Conservation (phyloP, 768 basidiomycete genomes). For the Lanmaoa rubissima region DNA sequence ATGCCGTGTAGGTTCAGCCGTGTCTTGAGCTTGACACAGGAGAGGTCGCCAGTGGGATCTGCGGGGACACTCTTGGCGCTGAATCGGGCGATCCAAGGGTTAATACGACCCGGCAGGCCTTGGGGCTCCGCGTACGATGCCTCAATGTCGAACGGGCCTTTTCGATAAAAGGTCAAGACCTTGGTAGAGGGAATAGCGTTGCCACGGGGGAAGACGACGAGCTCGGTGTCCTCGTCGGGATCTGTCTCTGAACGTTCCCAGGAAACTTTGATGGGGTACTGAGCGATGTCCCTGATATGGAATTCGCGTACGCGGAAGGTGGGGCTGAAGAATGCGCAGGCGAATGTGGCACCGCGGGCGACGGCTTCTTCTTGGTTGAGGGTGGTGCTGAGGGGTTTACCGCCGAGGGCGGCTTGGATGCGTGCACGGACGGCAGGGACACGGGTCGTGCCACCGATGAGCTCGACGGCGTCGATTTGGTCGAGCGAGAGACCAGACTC, state of each 20-base stretch:
- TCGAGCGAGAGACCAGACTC: slow-evolving; percentile 81
- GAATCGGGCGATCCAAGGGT: slow-evolving; percentile 83
- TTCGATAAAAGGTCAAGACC: slow-evolving; percentile 92
- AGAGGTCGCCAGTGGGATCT: slow-evolving; percentile 66
- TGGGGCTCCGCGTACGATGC: slow-evolving; percentile 76
- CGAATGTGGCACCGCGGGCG: slow-evolving; percentile 94
- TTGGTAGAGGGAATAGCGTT: slow-evolving; percentile 92
- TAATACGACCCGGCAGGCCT: slow-evolving; percentile 71
- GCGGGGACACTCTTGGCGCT: slow-evolving; percentile 78
- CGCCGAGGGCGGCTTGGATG: slow-evolving; percentile 80
- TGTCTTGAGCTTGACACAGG: slow-evolving; percentile 88
- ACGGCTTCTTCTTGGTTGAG: slow-evolving; percentile 98
- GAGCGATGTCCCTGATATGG: slow-evolving; percentile 78
- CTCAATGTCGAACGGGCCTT: slow-evolving; percentile 84
- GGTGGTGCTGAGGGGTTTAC: slow-evolving; percentile 84
- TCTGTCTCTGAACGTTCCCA: slow-evolving; percentile 79
- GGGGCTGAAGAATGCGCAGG: slow-evolving; percentile 95
- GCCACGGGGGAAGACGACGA: slow-evolving; percentile 84
- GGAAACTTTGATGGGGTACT: slow-evolving; percentile 86
- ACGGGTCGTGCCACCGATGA: slow-evolving; percentile 92
- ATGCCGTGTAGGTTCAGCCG: slow-evolving; percentile 84
- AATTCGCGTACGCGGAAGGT: slow-evolving; percentile 98
- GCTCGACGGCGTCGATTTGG: slow-evolving; percentile 87
- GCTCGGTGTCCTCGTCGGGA: slow-evolving; percentile 86
- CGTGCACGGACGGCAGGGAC: slow-evolving; percentile 87